Evolutionary conservation across 352 stramenopile species (phyloP), one percentile per base, ranked within the genome.

Genomic region (Thalassiosira pacifica): DNA sequence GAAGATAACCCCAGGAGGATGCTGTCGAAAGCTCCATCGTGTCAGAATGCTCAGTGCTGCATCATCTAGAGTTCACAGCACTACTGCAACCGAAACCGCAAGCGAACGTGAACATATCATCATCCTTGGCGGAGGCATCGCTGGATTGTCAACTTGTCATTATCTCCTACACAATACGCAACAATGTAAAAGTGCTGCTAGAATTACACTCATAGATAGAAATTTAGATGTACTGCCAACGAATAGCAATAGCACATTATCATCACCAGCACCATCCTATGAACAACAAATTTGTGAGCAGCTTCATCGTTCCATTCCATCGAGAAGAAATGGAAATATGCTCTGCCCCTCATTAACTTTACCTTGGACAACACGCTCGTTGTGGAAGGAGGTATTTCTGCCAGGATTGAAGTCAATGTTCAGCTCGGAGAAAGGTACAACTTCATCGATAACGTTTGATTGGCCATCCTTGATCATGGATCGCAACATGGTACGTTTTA

Each of bases 261-360:
- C 26, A 64, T 37, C n/a, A n/a, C n/a, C n/a, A n/a, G n/a, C 61
- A 32, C 34, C 63, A 52, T 55, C 29, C 0, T 73, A 83, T 32
- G 59, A 71, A 32, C 11, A 81, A 29, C 61, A 67, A 48, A 40
- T 69, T 34, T 31, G 55, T 26, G 24, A 73, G 42, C 24, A 52
- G 11, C 10, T 55, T 8, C 80, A 87, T 34, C 65, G 63, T 11
- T 76, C 63, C 29, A 83, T 82, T 16, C 80, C 80, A 18, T 87
- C 80, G 9, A 37, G 80, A 59, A n/a, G 80, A 48, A 87, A 87
- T 66, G 80, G 80, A 70, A 87, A 87, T 45, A 34, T 83, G 5
- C 65, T 87, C 1, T 87, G 80, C 31, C 80, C 80, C 0, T 82
- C 72, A 45, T 74, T 87, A 9, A 87, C 67, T 0, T 48, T 76